Evolutionary conservation across 345 rosid species (phyloP), one percentile per base, ranked within the genome.

Genomic region (Bruguiera sexangula): DNA sequence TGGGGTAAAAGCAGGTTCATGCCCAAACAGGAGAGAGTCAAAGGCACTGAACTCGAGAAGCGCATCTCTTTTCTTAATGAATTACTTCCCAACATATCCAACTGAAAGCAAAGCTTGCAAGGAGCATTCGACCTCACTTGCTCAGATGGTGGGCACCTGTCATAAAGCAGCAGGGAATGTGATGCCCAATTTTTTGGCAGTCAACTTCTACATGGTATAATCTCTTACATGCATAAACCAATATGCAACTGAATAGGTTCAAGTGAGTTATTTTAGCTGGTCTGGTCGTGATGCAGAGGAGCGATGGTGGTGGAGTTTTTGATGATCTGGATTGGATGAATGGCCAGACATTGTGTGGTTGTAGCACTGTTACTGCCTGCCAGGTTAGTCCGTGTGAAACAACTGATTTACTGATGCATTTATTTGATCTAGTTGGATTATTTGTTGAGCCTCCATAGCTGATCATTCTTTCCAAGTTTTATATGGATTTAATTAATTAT

Each of bases 241-340:
- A 18, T 46, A 39, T 68, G 50, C 36, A 26, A 55, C n/a, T 22
- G 62, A 51, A 21, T 58, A 54, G 43, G 37, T 56, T n/a, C 29
- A 58, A 15, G 51, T 21, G 37, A 37, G 58, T 58, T 62, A 51
- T 67, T 67, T 74, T 81, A 79, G 83, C 50, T 16, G 21, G 30
- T 18, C 21, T 56, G 29, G 51, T 62, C 32, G 48, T 77, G 64
- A 57, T 84, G 84, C 85, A 95, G 97, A 89, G 99, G 81, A 95
- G 91, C 69, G 97, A 95, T 51, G 96, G 99, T 27, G 97, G 96
- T 26, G 97, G 99, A 22, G 96, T 88, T 70, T 95, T 92, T 66
- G 93, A 95, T 72, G 82, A 65, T 75, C 32, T 92, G 64, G 98
- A 93, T 75, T 78, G 88, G 83, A 85, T 92, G 88, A 89, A 95